Evolutionary conservation across 1,284 basidiomycete genomes (phyloP).

Genomic region (Ustilago xerochloae): DNA sequence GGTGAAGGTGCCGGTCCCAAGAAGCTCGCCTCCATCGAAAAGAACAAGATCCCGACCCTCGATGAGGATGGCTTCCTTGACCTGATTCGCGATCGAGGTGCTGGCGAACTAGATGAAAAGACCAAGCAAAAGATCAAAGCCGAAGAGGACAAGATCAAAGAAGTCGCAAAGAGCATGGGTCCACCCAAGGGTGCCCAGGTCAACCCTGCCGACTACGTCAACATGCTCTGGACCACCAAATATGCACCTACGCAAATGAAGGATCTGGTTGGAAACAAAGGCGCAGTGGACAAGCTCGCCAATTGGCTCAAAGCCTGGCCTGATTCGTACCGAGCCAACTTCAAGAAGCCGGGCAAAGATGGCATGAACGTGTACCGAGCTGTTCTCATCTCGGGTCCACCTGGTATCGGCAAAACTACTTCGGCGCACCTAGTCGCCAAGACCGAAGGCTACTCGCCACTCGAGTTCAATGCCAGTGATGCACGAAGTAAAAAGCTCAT

Average conservation of each 20-base stretch:
- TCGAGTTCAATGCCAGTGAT: conserved; percentile 97
- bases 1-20: conserved; percentile 87
- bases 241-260: conserved; percentile 89
- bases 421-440: conserved; percentile 92
- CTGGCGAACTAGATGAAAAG: conserved; percentile 77
- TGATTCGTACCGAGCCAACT: conserved; percentile 64
- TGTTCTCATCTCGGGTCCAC: conserved; percentile 89
- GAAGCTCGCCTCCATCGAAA: conserved; percentile 86
- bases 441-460: conserved; percentile 86
- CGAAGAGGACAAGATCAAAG: conserved; percentile 74
- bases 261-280: conserved; percentile 96
- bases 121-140: conserved; percentile 83
- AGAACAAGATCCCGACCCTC: conserved; percentile 79
- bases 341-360: conserved; percentile 94
- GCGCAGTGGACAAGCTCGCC: conserved; percentile 82
- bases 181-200: conserved; percentile 31
- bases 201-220: conserved; percentile 68
- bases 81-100: conserved; percentile 69
- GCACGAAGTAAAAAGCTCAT: conserved; percentile 94
- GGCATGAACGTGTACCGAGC: conserved; percentile 88
- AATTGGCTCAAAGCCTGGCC: conserved; percentile 87
- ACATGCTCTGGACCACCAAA: conserved; percentile 86
- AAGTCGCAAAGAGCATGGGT: conserved; percentile 62
- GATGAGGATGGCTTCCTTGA: conserved; percentile 88
- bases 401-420: conserved; percentile 97